phyloP scores from a whole-genome alignment of 106 monocot genomes.

The Xerophyta viscosa region DNA sequence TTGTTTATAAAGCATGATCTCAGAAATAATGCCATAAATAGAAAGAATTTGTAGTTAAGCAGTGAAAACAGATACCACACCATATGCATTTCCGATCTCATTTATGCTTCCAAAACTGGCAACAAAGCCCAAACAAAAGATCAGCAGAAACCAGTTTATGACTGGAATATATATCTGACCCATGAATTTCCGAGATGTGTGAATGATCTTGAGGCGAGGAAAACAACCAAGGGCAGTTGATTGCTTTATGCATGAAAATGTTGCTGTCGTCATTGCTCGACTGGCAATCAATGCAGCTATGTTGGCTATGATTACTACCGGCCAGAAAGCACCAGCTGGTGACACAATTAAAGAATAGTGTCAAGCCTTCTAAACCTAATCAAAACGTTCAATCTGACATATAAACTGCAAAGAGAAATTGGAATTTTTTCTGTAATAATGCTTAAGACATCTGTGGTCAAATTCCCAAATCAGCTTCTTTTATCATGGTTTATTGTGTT shows the following conservation, averaged over 20 bases:
- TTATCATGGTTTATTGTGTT: no score
- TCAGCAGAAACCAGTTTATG: slow-evolving; percentile 81
- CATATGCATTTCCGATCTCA: slow-evolving; percentile 92
- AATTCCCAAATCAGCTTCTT: no score
- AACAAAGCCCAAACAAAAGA: slow-evolving; percentile 55
- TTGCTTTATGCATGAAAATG: slow-evolving; percentile 88
- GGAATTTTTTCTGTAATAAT: no score
- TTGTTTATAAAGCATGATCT: no score
- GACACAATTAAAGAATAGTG: not conserved
- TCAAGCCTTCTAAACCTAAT: not conserved
- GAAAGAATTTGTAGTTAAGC: no score
- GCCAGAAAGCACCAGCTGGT: slow-evolving; percentile 76
- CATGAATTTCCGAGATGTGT: slow-evolving; percentile 88
- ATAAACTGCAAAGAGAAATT: not conserved
- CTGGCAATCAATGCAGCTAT: slow-evolving; percentile 86
- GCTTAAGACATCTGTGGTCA: no score
- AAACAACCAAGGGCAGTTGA: slow-evolving; percentile 91
- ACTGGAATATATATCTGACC: slow-evolving; percentile 88
- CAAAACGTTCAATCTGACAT: not conserved
- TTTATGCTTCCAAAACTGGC: slow-evolving; percentile 49
- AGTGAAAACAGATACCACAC: slow-evolving; percentile 22
- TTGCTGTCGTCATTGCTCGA: slow-evolving; percentile 80
- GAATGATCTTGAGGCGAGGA: slow-evolving; percentile 80
- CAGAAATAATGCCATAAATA: not conserved
- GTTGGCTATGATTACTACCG: slow-evolving; percentile 67